A percentile compares a stretch with the other conserved stretches of the same genome.
Evolutionary conservation across 1,284 basidiomycete species (phyloP).

Genomic region (Ceratobasidium sp.): DNA sequence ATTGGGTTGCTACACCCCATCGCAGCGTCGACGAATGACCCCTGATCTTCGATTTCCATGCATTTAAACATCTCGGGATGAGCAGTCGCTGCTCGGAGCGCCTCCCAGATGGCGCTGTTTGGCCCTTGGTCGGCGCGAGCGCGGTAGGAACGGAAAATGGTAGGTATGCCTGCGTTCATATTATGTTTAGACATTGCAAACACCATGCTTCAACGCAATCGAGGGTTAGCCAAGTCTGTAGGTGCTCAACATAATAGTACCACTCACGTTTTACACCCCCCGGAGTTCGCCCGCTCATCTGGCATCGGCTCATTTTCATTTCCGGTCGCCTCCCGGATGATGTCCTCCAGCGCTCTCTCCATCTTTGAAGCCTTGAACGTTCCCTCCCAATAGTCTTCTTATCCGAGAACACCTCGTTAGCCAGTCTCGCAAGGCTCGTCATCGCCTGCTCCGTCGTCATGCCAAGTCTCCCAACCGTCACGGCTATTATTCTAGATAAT

Average conservation of each 20-base stretch:
- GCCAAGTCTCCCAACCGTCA: slow-evolving; percentile 41
- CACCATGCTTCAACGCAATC: background rate
- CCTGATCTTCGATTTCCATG: slow-evolving; percentile 1
- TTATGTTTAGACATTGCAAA: no score
- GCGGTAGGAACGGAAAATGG: slow-evolving; percentile 6
- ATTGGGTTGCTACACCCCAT: slow-evolving; percentile 33
- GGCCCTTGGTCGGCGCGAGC: background rate
- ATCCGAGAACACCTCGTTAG: slow-evolving; percentile 6
- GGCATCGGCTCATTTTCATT: slow-evolving; percentile 6
- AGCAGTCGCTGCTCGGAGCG: slow-evolving; percentile 16
- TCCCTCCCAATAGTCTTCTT: background rate
- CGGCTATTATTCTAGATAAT: slow-evolving; percentile 51
- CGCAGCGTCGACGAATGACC: slow-evolving; percentile 18
- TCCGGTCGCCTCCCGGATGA: background rate
- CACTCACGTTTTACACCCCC: slow-evolving; percentile 11
- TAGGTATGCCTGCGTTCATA: slow-evolving; percentile 25
- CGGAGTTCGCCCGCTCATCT: background rate
- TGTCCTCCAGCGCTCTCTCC: slow-evolving; percentile 1
- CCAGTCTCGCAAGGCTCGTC: background rate
- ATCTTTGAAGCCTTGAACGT: slow-evolving; percentile 26
- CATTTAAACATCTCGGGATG: slow-evolving; percentile 23
- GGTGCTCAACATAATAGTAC: background rate
- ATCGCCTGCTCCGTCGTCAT: background rate
- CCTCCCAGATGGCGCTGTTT: slow-evolving; percentile 24
- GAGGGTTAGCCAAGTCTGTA: background rate